Evolutionary conservation across 306 rosid species (phyloP), one percentile per base, ranked within the genome.

Genomic region (Rosa persica): DNA sequence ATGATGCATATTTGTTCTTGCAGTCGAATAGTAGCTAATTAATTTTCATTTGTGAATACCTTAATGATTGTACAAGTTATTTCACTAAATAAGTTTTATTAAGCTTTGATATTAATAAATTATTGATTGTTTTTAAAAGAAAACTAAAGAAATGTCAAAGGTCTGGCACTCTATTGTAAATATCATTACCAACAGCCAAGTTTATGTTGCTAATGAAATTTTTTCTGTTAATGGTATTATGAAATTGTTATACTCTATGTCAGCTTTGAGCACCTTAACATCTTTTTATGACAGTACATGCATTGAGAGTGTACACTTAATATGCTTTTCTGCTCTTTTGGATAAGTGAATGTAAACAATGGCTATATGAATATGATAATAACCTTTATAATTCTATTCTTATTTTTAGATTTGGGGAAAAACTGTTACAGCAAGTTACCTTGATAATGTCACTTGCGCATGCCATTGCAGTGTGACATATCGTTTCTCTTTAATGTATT

Each of bases 391-490:
- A 3, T 6, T 51, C 2, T 49, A 13, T 30, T 27, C 22, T 13
- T 47, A 15, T 0, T 30, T 49, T 16, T 72, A 17, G 5, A 51
- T 15, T 2, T 16, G 5, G 36, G 52, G 9, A 15, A 44, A 30
- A 55, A 23, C 20, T 55, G 17, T n/a, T 39, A 7, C 38, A 38
- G 36, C 38, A 55, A 73, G 40, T 13, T 72, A 36, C 49, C 48
- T 22, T 34, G 5, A 52, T 36, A 71, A 9, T 16, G 30, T 20
- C 64, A 17, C 64, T 49, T 72, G 46, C 39, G 25, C 66, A 47
- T 83, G 47, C 73, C 70, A 67, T 72, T 79, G 75, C 60, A 46
- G 74, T 81, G 27, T 27, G 67, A 61, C 67, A 61, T 61, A 60
- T 60, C 2, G 4, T 30, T 6, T 30, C 42, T 62, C 17, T 62